These are phyloP conservation scores for Ehretia macrophylla DNA, from an alignment of 257 asterid species.

Conservation along the genomic window DNA sequence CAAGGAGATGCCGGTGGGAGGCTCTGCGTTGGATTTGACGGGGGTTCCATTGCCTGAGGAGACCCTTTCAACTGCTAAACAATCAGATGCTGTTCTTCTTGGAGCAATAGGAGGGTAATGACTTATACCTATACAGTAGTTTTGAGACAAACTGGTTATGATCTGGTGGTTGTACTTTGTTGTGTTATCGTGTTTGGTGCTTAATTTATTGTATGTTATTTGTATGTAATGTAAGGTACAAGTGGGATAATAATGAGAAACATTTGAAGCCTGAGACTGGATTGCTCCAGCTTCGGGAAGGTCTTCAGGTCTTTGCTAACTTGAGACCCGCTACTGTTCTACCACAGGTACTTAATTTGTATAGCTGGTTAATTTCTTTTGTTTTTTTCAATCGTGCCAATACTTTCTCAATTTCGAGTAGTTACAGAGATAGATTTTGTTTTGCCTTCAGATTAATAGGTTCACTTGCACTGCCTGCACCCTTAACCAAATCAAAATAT, in stretches of 20 bases:
- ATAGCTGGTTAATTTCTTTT: conserved; percentile 1
- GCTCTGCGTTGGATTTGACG: conserved; percentile 88
- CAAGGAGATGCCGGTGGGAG: conserved; percentile 94
- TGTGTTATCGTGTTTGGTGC: background rate
- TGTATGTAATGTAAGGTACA: conserved; percentile 43
- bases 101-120: conserved; percentile 98
- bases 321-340: conserved; percentile 94
- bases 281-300: conserved; percentile 92
- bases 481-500: too few species aligned
- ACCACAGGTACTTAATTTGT: conserved; percentile 60
- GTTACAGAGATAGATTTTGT: too few species aligned
- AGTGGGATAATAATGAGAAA: conserved; percentile 94
- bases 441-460: too few species aligned
- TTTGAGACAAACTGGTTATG: too few species aligned
- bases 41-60: conserved; percentile 94
- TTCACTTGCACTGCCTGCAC: too few species aligned
- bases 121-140: background rate
- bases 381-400: background rate
- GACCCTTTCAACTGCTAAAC: conserved; percentile 75
- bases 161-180: too few species aligned
- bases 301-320: conserved; percentile 90
- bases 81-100: conserved; percentile 88
- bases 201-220: background rate
- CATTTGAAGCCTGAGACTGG: conserved; percentile 98
- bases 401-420: too few species aligned